Conservation (phyloP, 108 stramenopile species). For the Nitzschia putrida region DNA sequence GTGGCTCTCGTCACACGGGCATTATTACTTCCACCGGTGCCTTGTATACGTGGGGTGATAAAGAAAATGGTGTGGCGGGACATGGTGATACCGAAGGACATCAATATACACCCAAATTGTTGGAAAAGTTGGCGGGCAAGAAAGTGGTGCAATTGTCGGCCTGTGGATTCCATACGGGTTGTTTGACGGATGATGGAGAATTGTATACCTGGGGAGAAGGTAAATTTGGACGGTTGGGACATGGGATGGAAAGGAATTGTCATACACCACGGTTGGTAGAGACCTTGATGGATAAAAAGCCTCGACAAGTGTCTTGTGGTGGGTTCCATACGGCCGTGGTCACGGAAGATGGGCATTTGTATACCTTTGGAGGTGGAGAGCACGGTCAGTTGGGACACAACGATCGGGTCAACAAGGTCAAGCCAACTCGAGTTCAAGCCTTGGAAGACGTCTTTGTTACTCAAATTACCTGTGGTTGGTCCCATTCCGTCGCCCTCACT, state of each 20-base stretch:
- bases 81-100: conserved; percentile 94
- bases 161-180: conserved; percentile 95
- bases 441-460: conserved; percentile 70
- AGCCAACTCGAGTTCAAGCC: conserved; percentile 82
- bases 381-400: conserved; percentile 91
- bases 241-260: conserved; percentile 88
- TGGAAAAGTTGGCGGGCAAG: conserved; percentile 81
- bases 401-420: conserved; percentile 86
- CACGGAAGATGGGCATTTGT: conserved; percentile 86
- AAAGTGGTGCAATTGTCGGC: conserved; percentile 87
- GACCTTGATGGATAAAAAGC: conserved; percentile 72
- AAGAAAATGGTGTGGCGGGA: conserved; percentile 92
- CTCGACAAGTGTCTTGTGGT: conserved; percentile 83
- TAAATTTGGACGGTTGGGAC: conserved; percentile 93
- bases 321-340: conserved; percentile 91
- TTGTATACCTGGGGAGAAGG: conserved; percentile 91
- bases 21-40: conserved; percentile 83
- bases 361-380: conserved; percentile 91
- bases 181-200: conserved; percentile 83
- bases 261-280: conserved; percentile 84
- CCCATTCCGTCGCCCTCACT: conserved; percentile 89
- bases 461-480: conserved; percentile 95
- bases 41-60: conserved; percentile 86
- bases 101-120: conserved; percentile 89
- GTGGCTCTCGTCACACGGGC: conserved; percentile 90